A percentile compares a stretch with the other conserved stretches of the same genome.
Evolutionary conservation across 495 filamentous ascomycete species (phyloP).

Genomic region (Penicillium bovifimosum): DNA sequence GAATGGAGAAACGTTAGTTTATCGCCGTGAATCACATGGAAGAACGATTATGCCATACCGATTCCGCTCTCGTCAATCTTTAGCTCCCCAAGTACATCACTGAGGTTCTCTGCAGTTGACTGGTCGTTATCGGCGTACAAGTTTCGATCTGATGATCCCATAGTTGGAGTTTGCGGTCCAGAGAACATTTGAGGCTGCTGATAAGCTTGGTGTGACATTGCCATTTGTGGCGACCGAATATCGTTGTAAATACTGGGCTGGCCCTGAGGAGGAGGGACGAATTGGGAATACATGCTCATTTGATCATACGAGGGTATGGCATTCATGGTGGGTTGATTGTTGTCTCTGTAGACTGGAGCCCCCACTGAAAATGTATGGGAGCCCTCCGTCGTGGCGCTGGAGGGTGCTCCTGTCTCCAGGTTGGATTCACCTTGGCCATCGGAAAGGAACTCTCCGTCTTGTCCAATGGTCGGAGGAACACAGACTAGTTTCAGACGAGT

Average conservation of each 20-base stretch:
- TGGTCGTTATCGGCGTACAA: slow-evolving; percentile 50
- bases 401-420: slow-evolving; percentile 16
- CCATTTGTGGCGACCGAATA: slow-evolving; percentile 56
- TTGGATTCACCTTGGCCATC: slow-evolving; percentile 30
- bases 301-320: slow-evolving; percentile 31
- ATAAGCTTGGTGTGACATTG: slow-evolving; percentile 37
- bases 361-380: slow-evolving; percentile 29
- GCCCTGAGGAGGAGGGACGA: slow-evolving; percentile 39
- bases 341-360: slow-evolving; percentile 25
- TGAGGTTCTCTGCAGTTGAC: slow-evolving; percentile 65
- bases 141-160: slow-evolving; percentile 35
- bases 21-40: neutral
- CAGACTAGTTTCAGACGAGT: slow-evolving; percentile 88
- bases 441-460: slow-evolving; percentile 66
- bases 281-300: slow-evolving; percentile 35
- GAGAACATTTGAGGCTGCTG: slow-evolving; percentile 47
- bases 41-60: slow-evolving; percentile 52
- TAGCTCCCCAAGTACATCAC: slow-evolving; percentile 76
- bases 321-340: slow-evolving; percentile 22
- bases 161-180: slow-evolving; percentile 48
- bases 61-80: slow-evolving; percentile 85
- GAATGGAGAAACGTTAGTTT: slow-evolving; percentile 10
- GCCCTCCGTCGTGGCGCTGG: slow-evolving; percentile 21
- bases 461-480: slow-evolving; percentile 80
- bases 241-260: slow-evolving; percentile 74